Evolutionary conservation across 345 rosid species (phyloP).

Genomic region (Lepidium sativum): DNA sequence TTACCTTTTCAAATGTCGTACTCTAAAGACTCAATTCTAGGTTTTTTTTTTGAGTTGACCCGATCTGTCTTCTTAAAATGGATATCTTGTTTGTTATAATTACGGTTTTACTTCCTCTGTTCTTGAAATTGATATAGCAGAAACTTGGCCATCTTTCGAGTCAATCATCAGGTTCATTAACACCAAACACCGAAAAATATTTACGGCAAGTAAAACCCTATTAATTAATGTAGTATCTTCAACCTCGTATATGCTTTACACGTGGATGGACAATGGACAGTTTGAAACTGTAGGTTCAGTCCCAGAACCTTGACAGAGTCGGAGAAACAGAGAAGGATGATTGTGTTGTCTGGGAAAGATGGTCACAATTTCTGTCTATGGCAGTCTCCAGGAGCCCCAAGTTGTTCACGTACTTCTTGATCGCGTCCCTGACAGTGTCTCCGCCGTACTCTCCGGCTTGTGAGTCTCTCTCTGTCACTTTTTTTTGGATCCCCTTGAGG

Average conservation of each 20-base stretch:
- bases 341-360: too few species aligned
- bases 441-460: constrained; percentile 63
- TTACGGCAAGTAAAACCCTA: not conserved
- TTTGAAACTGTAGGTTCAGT: not conserved
- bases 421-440: constrained; percentile 48
- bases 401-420: constrained; percentile 61
- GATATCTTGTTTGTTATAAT: constrained; percentile 8
- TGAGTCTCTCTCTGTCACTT: constrained; percentile 19
- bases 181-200: not conserved
- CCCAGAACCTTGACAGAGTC: not conserved
- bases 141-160: not conserved
- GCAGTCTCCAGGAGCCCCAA: constrained; percentile 70
- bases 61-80: not conserved
- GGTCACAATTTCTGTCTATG: constrained; percentile 58
- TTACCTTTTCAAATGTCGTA: not conserved
- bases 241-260: not conserved
- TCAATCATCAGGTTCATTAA: not conserved
- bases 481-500: not conserved
- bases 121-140: not conserved
- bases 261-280: constrained; percentile 7
- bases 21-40: not conserved
- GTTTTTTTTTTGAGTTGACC: constrained; percentile 1
- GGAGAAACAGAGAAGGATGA: not conserved
- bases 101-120: not conserved
- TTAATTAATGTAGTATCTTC: not conserved